Evolutionary conservation across 2,329 filamentous ascomycete species (phyloP).

Genomic region (Fusarium musae): DNA sequence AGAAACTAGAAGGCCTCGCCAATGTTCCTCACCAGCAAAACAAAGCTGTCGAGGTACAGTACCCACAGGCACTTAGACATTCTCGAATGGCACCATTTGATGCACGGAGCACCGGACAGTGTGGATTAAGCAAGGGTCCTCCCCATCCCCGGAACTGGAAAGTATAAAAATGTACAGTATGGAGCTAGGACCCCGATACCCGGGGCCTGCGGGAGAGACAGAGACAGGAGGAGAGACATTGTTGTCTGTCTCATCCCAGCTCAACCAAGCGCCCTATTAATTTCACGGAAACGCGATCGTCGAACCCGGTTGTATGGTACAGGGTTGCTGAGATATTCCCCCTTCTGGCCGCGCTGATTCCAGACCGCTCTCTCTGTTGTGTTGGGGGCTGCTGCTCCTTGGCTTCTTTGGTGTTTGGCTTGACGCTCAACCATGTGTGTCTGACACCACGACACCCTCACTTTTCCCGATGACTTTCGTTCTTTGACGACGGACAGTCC

Average conservation of each 20-base stretch:
- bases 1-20: conserved; percentile 22
- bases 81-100: conserved; percentile 27
- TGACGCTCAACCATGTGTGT: conserved; percentile 1
- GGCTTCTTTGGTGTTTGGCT: background rate
- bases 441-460: conserved; percentile 3
- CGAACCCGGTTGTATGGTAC: conserved; percentile 22
- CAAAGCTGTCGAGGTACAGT: conserved; percentile 17
- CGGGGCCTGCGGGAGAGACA: background rate
- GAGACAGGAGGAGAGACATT: background rate
- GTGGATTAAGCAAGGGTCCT: conserved; percentile 27
- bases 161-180: conserved; percentile 19
- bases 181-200: conserved; percentile 7
- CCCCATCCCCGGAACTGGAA: conserved; percentile 28
- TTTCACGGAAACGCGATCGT: conserved; percentile 19
- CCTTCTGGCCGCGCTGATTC: conserved; percentile 9
- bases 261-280: conserved; percentile 1
- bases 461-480: conserved; percentile 6
- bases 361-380: conserved; percentile 18
- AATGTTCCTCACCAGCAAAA: conserved; percentile 11
- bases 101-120: conserved; percentile 27
- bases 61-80: conserved; percentile 8
- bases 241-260: conserved; percentile 20
- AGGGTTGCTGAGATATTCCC: conserved; percentile 20
- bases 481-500: conserved; percentile 22
- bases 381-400: background rate